Percentiles rank a stretch among this genome's conserved stretches.
Conservation (phyloP, 306 rosid genomes). For the Prunus mira region DNA sequence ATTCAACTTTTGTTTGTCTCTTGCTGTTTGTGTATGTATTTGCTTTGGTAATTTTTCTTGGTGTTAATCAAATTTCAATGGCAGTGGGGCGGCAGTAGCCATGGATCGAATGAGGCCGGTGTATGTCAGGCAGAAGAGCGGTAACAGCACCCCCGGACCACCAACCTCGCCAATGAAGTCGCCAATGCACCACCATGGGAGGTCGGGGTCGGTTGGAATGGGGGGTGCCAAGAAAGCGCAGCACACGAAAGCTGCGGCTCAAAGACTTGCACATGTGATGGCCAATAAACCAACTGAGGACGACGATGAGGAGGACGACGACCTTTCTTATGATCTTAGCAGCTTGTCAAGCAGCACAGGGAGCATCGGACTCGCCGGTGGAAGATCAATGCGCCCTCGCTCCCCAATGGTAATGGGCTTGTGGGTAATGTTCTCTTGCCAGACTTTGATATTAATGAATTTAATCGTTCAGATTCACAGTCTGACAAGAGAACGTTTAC, state of each 20-base stretch:
- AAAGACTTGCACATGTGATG: constrained; percentile 98
- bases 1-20: neutral
- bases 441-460: neutral
- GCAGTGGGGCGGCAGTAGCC: neutral
- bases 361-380: constrained; percentile 72
- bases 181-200: constrained; percentile 47
- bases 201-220: constrained; percentile 49
- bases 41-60: neutral
- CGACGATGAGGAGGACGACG: constrained; percentile 73
- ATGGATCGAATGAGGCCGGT: constrained; percentile 62
- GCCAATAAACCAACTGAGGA: constrained; percentile 51
- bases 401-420: constrained; percentile 51
- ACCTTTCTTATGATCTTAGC: constrained; percentile 47
- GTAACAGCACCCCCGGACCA: constrained; percentile 39
- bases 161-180: constrained; percentile 55
- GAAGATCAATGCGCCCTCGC: constrained; percentile 55
- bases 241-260: constrained; percentile 92
- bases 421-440: neutral
- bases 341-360: constrained; percentile 39
- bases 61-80: neutral
- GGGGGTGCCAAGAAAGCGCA: constrained; percentile 48
- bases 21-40: neutral
- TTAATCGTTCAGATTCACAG: neutral
- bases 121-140: constrained; percentile 57
- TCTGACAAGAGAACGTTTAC: neutral